Evolutionary conservation across 2,329 filamentous ascomycete species (phyloP).

Genomic region (Arthrobotrys entomopaga): DNA sequence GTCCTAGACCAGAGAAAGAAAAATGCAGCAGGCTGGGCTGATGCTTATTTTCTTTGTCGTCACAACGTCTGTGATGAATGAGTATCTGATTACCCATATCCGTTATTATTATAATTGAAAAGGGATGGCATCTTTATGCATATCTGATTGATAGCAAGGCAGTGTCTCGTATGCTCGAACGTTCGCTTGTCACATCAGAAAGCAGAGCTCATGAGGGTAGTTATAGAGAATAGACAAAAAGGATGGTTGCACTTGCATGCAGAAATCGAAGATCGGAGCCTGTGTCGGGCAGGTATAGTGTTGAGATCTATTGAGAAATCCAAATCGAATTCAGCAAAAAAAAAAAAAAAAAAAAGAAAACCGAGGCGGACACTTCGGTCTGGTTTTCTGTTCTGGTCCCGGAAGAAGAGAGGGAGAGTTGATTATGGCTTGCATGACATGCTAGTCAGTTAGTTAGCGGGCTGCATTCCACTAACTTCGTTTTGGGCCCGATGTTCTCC

Average conservation of each 20-base stretch:
- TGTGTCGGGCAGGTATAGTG: conserved; percentile 41
- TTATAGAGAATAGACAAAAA: too few relatives aligned
- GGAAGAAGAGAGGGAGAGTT: conserved; percentile 4
- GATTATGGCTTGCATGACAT: conserved; percentile 36
- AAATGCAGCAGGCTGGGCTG: conserved; percentile 13
- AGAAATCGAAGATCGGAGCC: conserved; percentile 45
- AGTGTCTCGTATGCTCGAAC: too few relatives aligned
- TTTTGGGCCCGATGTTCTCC: conserved; percentile 37
- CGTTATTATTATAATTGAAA: conserved; percentile 18
- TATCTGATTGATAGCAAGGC: conserved; percentile 1
- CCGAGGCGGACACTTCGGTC: conserved; percentile 51
- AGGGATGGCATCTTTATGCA: neutral
- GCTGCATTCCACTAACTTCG: conserved; percentile 43
- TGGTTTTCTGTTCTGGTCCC: conserved; percentile 24
- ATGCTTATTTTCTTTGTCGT: too few relatives aligned
- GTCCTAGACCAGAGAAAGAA: conserved; percentile 16
- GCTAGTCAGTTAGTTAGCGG: too few relatives aligned
- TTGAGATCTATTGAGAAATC: conserved; percentile 1
- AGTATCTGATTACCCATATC: too few relatives aligned
- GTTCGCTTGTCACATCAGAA: too few relatives aligned
- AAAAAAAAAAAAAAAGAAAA: conserved; percentile 11
- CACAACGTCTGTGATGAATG: too few relatives aligned
- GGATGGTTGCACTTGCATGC: conserved; percentile 29
- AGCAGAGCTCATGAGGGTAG: too few relatives aligned
- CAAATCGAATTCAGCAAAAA: neutral